Conservation (phyloP, 1,284 basidiomycete species). For the Boletus mariae region DNA sequence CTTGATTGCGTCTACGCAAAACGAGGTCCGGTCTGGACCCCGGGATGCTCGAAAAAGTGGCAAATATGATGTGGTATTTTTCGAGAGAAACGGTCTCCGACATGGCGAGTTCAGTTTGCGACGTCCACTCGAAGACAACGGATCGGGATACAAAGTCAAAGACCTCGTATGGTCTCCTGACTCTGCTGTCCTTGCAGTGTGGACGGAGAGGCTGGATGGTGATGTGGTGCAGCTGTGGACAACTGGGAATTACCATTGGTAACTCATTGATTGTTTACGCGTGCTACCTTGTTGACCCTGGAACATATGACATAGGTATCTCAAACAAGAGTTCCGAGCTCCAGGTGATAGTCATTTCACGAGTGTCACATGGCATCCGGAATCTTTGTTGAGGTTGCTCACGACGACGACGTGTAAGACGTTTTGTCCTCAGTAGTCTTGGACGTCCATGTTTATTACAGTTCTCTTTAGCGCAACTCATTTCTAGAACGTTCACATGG, state of each 20-base stretch:
- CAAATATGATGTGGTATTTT: slow-evolving; percentile 89
- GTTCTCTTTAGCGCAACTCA: slow-evolving; percentile 43
- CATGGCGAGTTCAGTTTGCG: slow-evolving; percentile 86
- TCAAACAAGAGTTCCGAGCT: slow-evolving; percentile 82
- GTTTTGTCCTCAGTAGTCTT: neutral
- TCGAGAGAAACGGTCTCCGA: slow-evolving; percentile 91
- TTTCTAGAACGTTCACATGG: slow-evolving; percentile 72
- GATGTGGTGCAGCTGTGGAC: slow-evolving; percentile 96
- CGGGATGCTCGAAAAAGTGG: slow-evolving; percentile 65
- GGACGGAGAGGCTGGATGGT: slow-evolving; percentile 68
- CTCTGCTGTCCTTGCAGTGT: slow-evolving; percentile 82
- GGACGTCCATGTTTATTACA: neutral
- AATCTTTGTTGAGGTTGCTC: slow-evolving; percentile 66
- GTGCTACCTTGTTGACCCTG: slow-evolving; percentile 5
- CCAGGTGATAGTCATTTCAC: slow-evolving; percentile 57
- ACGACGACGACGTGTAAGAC: slow-evolving; percentile 67
- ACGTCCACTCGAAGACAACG: slow-evolving; percentile 36
- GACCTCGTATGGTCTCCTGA: slow-evolving; percentile 88
- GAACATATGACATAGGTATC: slow-evolving; percentile 54
- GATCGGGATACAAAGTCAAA: slow-evolving; percentile 67
- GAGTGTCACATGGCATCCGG: slow-evolving; percentile 84
- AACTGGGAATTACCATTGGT: slow-evolving; percentile 95
- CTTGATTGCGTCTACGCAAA: slow-evolving; percentile 79
- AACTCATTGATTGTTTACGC: slow-evolving; percentile 7
- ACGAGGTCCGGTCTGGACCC: slow-evolving; percentile 69